These are phyloP conservation scores for Carex pumila DNA, from an alignment of 176 grass and related monocot species.

Conservation along the genomic window DNA sequence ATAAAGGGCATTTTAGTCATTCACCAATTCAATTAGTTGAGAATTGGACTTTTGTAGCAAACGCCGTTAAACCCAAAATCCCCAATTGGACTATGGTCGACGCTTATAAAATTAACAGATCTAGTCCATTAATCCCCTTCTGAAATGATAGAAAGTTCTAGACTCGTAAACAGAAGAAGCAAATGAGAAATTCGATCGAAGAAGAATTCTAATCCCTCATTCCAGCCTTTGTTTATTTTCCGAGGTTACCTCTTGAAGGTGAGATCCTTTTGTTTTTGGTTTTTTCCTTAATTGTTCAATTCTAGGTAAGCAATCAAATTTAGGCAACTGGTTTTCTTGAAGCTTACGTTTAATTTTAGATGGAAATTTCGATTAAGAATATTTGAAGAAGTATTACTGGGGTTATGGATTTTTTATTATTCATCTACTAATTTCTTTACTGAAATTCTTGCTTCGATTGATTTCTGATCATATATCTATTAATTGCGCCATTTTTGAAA, in stretches of 20 bases:
- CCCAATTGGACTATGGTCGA: background rate
- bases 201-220: background rate
- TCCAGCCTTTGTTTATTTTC: background rate
- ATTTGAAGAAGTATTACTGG: background rate
- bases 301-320: background rate
- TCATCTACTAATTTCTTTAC: background rate
- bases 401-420: background rate
- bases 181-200: conserved; percentile 4
- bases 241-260: background rate
- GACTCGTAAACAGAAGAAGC: background rate
- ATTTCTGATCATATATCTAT: background rate
- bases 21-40: background rate
- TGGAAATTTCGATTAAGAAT: background rate
- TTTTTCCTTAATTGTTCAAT: background rate
- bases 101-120: background rate
- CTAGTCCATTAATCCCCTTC: background rate
- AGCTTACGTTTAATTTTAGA: background rate
- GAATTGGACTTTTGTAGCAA: background rate
- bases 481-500: background rate
- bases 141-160: background rate
- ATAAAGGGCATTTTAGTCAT: conserved; percentile 11
- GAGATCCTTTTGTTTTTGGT: background rate
- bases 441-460: background rate
- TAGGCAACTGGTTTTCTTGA: background rate
- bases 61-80: conserved; percentile 2